Evolutionary conservation across 1,139 yeast species (phyloP).

Genomic region (Candida labiduridarum): DNA sequence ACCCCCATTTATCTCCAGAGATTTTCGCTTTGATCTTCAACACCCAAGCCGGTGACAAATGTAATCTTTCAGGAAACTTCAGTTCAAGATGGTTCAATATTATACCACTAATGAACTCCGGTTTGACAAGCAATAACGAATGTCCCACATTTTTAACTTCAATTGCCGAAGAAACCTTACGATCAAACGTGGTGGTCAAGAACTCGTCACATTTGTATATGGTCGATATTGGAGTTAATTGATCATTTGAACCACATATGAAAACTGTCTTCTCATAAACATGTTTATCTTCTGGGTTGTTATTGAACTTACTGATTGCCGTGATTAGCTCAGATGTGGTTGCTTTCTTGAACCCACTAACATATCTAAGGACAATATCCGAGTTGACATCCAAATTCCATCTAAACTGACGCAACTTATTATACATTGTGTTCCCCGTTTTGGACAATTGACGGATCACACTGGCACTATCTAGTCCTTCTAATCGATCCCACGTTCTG

Average conservation of each 20-base stretch:
- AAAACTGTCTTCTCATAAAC: conserved; percentile 49
- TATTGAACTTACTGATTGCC: conserved; percentile 40
- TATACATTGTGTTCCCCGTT: conserved; percentile 34
- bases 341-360: conserved; percentile 49
- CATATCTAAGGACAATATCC: conserved; percentile 53
- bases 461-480: conserved; percentile 62
- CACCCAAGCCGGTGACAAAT: conserved; percentile 67
- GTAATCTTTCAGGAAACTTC: conserved; percentile 48
- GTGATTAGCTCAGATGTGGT: conserved; percentile 45
- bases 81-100: conserved; percentile 60
- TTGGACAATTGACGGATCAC: conserved; percentile 54
- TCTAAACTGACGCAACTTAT: conserved; percentile 60
- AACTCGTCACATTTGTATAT: conserved; percentile 28
- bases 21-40: conserved; percentile 60
- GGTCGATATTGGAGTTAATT: conserved; percentile 50
- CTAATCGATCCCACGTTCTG: conserved; percentile 61
- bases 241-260: conserved; percentile 61
- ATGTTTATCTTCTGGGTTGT: conserved; percentile 31
- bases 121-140: conserved; percentile 63
- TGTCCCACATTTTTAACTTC: conserved; percentile 65
- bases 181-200: conserved; percentile 27
- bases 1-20: conserved; percentile 75
- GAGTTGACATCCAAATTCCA: conserved; percentile 74
- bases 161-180: conserved; percentile 34
- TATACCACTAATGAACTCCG: conserved; percentile 65